These are phyloP conservation scores for Penicillium arizonense DNA, from an alignment of 495 filamentous ascomycete genomes.

Conservation along the genomic window DNA sequence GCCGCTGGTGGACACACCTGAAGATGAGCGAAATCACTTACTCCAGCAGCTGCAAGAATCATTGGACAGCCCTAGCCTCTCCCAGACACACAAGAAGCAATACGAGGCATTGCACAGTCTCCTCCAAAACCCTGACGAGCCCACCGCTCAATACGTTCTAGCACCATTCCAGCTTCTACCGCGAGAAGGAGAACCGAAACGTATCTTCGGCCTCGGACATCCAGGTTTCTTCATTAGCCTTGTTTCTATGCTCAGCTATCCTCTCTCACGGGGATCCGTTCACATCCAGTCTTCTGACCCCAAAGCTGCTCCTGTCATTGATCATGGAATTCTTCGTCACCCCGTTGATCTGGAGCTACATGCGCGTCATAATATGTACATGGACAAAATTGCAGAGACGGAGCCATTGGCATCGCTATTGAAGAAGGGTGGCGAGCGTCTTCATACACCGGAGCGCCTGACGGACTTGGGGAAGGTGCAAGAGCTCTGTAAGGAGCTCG, in stretches of 20 bases:
- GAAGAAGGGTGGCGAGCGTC: conserved; percentile 24
- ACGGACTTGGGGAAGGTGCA: conserved; percentile 10
- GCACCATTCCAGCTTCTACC: conserved; percentile 19
- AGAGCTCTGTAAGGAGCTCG: conserved; percentile 9
- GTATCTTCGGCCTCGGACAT: conserved; percentile 10
- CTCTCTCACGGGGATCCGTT: conserved; percentile 53
- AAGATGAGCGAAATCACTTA: conserved; percentile 1
- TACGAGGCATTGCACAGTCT: conserved; percentile 6
- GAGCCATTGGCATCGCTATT: conserved; percentile 35
- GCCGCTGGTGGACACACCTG: conserved; percentile 8
- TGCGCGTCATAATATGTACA: conserved; percentile 41
- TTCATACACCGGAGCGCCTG: conserved; percentile 6
- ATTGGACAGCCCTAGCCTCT: background rate
- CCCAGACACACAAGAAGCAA: conserved; percentile 10
- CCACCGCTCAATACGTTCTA: conserved; percentile 16
- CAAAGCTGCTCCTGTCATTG: conserved; percentile 31
- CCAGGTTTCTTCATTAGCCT: conserved; percentile 41
- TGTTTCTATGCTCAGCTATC: conserved; percentile 38
- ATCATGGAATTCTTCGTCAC: conserved; percentile 46
- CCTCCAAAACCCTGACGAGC: conserved; percentile 11
- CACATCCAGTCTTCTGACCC: conserved; percentile 44
- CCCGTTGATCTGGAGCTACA: conserved; percentile 47
- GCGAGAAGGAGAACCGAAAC: conserved; percentile 1
- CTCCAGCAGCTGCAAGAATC: background rate
- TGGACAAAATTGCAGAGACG: conserved; percentile 42